phyloP scores from a whole-genome alignment of 129 eudicot genomes.

The Daucus carota region DNA sequence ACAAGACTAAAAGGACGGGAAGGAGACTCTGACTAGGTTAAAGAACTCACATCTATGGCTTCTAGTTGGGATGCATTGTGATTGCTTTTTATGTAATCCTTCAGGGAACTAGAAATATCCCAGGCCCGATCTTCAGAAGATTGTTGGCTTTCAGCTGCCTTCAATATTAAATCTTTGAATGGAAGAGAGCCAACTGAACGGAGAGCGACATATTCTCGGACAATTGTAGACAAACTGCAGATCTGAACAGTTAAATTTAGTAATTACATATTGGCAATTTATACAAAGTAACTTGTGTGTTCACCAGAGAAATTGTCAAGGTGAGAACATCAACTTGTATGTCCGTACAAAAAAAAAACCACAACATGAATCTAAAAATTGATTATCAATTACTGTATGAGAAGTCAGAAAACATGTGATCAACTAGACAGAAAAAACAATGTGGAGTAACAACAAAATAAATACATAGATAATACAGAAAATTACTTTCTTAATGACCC shows the following conservation, averaged over 20 bases:
- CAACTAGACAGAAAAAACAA: neutral
- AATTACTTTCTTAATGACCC: neutral
- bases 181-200: slow-evolving; percentile 74
- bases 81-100: slow-evolving; percentile 59
- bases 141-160: slow-evolving; percentile 49
- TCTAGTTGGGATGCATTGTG: slow-evolving; percentile 73
- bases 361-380: neutral
- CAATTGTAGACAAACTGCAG: slow-evolving; percentile 94
- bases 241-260: slow-evolving; percentile 36
- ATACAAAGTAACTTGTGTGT: neutral
- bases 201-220: slow-evolving; percentile 90
- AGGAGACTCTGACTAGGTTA: neutral
- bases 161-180: slow-evolving; percentile 69
- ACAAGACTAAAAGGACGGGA: neutral
- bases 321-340: neutral
- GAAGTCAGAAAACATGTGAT: neutral
- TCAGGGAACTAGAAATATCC: slow-evolving; percentile 66
- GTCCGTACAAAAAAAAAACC: neutral
- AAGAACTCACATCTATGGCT: slow-evolving; percentile 70
- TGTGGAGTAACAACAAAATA: neutral
- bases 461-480: neutral
- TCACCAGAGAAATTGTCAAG: neutral
- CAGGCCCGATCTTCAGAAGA: slow-evolving; percentile 62
- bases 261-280: neutral
- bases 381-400: neutral